Percentiles rank a stretch among this genome's conserved stretches.
phyloP scores from a whole-genome alignment of 257 asterid genomes.

The Rauvolfia tetraphylla region DNA sequence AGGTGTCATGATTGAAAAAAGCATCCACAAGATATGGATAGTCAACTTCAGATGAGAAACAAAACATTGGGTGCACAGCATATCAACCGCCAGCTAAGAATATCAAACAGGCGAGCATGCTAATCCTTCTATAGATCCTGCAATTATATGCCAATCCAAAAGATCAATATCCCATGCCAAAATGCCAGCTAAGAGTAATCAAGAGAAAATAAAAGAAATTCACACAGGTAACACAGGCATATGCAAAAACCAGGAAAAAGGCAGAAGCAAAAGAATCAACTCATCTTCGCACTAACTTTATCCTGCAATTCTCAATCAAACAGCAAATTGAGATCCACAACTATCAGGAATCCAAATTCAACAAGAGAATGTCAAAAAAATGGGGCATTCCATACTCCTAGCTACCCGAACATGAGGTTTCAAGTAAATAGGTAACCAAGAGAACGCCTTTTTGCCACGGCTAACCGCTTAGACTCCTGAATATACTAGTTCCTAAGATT shows the following conservation, averaged over 20 bases:
- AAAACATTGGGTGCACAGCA: slow-evolving; percentile 95
- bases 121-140: slow-evolving; percentile 98
- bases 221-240: slow-evolving; percentile 30
- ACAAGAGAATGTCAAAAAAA: not conserved
- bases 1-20: slow-evolving; percentile 65
- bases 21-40: slow-evolving; percentile 42
- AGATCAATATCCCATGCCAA: slow-evolving; percentile 73
- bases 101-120: slow-evolving; percentile 91
- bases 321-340: slow-evolving; percentile 16
- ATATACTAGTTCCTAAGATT: not conserved
- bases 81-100: slow-evolving; percentile 99
- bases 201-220: slow-evolving; percentile 28
- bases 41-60: slow-evolving; percentile 86
- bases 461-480: not conserved
- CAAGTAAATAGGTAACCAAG: not conserved
- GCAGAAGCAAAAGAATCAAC: slow-evolving; percentile 18
- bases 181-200: slow-evolving; percentile 38
- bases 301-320: slow-evolving; percentile 13
- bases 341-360: slow-evolving; percentile 8
- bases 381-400: not conserved
- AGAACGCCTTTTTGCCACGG: not conserved
- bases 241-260: slow-evolving; percentile 19
- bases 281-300: slow-evolving; percentile 14
- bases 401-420: not conserved
- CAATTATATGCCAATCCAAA: slow-evolving; percentile 97